Percentiles rank a stretch among this genome's conserved stretches.
These are phyloP conservation scores for Dujonia santamariae DNA, from an alignment of 1,139 yeast genomes.

Conservation along the genomic window DNA sequence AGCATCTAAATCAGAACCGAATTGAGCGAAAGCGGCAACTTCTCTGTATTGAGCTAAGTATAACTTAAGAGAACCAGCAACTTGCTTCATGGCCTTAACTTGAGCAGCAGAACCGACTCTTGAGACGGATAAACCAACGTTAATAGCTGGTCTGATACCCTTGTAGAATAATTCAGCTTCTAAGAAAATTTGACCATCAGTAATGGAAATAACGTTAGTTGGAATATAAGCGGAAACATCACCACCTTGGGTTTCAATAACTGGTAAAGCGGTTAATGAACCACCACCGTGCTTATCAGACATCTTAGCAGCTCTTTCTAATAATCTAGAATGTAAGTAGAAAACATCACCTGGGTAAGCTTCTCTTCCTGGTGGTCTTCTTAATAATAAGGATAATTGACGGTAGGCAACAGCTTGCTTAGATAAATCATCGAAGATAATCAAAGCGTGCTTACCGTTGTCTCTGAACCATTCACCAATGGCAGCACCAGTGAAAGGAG, in stretches of 20 bases:
- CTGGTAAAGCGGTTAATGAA: conserved; percentile 93
- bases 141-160: conserved; percentile 99
- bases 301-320: conserved; percentile 98
- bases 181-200: conserved; percentile 97
- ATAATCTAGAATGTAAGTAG: conserved; percentile 93
- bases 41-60: conserved; percentile 99
- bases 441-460: conserved; percentile 96
- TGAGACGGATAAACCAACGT: conserved; percentile 99
- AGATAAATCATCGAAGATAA: conserved; percentile 96
- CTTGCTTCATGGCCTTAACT: conserved; percentile 99
- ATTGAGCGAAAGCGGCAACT: conserved; percentile 99
- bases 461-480: conserved; percentile 99
- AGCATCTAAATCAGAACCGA: conserved; percentile 99
- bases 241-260: conserved; percentile 99
- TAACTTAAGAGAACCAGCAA: conserved; percentile 99
- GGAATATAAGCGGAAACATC: conserved; percentile 98
- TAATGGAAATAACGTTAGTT: conserved; percentile 94
- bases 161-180: conserved; percentile 99
- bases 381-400: conserved; percentile 95
- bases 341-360: conserved; percentile 97
- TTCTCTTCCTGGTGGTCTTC: conserved; percentile 98
- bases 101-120: conserved; percentile 99
- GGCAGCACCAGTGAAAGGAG: conserved; percentile 99
- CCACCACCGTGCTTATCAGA: conserved; percentile 87
- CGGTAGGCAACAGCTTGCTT: conserved; percentile 99